A percentile compares a stretch with the other conserved stretches of the same genome.
Evolutionary conservation across 176 grass and related monocot genomes (phyloP).

Genomic region (Miscanthus lutarioriparius): DNA sequence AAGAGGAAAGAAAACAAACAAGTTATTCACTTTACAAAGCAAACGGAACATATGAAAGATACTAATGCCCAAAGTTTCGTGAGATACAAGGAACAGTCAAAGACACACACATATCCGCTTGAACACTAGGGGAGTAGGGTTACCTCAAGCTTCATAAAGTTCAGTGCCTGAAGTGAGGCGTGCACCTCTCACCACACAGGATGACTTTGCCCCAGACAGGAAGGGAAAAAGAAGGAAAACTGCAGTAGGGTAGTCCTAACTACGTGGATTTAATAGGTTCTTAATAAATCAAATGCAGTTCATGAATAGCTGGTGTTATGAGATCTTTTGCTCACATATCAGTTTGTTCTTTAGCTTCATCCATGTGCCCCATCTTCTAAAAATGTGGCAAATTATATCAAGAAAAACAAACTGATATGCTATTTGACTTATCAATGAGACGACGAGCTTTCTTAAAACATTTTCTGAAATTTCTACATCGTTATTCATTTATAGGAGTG

Average conservation of each 20-base stretch:
- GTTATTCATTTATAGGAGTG: not conserved
- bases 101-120: not conserved
- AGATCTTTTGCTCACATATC: not conserved
- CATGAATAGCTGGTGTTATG: not conserved
- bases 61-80: not conserved
- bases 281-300: not conserved
- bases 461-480: not conserved
- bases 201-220: not conserved
- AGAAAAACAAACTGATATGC: not conserved
- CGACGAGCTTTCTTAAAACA: not conserved
- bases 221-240: not conserved
- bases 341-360: not conserved
- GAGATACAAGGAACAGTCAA: conserved; percentile 11
- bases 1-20: not conserved
- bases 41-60: conserved; percentile 25
- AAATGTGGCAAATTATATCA: not conserved
- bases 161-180: not conserved
- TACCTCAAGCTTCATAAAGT: conserved; percentile 19
- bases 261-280: not conserved
- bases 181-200: not conserved
- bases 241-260: not conserved
- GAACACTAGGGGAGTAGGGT: not conserved
- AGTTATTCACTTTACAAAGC: conserved; percentile 17
- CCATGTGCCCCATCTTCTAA: not conserved
- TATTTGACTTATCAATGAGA: not conserved